phyloP scores from a whole-genome alignment of 169 alveolate species.

The Cryptosporidium ryanae region DNA sequence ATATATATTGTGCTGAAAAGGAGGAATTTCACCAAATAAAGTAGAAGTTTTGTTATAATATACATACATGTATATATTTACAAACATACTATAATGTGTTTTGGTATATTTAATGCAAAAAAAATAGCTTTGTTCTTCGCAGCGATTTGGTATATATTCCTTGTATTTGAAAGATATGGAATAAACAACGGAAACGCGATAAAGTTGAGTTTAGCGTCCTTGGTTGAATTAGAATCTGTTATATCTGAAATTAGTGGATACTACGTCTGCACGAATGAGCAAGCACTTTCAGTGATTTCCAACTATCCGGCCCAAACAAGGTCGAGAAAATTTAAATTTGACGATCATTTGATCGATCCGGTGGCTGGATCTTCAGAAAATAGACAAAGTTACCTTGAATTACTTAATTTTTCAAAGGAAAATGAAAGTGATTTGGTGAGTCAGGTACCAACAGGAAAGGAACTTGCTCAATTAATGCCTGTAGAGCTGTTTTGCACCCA shows the following conservation, averaged over 20 bases:
- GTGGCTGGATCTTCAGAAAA: slow-evolving; percentile 18
- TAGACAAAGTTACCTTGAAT: slow-evolving; percentile 10
- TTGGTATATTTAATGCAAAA: too few relatives aligned
- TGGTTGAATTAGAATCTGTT: background rate
- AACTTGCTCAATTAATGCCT: slow-evolving; percentile 18
- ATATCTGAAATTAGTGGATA: background rate
- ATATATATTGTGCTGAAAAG: too few relatives aligned
- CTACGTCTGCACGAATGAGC: too few relatives aligned
- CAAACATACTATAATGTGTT: too few relatives aligned
- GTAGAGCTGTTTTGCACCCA: slow-evolving; percentile 61
- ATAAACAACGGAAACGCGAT: too few relatives aligned
- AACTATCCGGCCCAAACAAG: background rate
- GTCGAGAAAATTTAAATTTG: slow-evolving; percentile 21
- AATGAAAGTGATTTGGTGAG: slow-evolving; percentile 3
- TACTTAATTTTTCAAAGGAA: slow-evolving; percentile 15
- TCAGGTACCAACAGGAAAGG: background rate
- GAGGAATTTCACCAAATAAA: too few relatives aligned
- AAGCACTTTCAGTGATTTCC: background rate
- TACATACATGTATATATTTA: too few relatives aligned
- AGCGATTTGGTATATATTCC: too few relatives aligned
- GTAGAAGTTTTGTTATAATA: too few relatives aligned
- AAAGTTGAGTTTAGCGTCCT: too few relatives aligned
- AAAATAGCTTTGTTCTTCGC: too few relatives aligned
- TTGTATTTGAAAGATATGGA: too few relatives aligned
- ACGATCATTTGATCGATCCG: slow-evolving; percentile 12